Percentiles rank a stretch among this genome's conserved stretches.
Conservation (phyloP, 1,139 yeast species). For the Pichia sp. region DNA sequence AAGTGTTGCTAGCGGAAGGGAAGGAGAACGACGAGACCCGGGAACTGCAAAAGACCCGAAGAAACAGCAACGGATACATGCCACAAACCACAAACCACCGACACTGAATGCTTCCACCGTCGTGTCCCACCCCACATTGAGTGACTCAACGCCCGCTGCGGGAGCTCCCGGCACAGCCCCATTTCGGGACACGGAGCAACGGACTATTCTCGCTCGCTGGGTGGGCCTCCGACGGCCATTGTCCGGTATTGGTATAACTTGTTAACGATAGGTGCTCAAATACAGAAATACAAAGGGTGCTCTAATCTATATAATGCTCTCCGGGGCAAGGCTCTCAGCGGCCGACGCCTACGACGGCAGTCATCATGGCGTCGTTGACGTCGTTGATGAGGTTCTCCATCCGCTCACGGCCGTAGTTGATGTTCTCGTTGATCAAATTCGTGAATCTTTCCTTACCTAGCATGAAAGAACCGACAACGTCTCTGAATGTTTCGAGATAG, state of each 20-base stretch:
- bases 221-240: too few relatives aligned
- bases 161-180: conserved; percentile 6
- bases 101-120: too few relatives aligned
- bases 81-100: too few relatives aligned
- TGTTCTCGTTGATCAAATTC: conserved; percentile 47
- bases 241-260: too few relatives aligned
- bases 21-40: too few relatives aligned
- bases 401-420: conserved; percentile 69
- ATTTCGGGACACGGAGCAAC: conserved; percentile 13
- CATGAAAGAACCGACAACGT: conserved; percentile 57
- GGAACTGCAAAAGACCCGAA: too few relatives aligned
- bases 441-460: conserved; percentile 70
- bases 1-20: too few relatives aligned
- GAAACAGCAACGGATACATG: too few relatives aligned
- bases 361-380: conserved; percentile 38
- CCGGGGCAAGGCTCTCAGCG: too few relatives aligned
- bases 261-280: too few relatives aligned
- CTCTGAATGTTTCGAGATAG: conserved; percentile 37
- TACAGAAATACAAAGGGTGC: too few relatives aligned
- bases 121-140: conserved; percentile 4
- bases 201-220: conserved; percentile 9
- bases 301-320: too few relatives aligned
- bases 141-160: neutral
- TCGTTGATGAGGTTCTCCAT: conserved; percentile 53
- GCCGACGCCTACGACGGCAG: conserved; percentile 30